Evolutionary conservation across 805 yeast species (phyloP), one percentile per base, ranked within the genome.

Genomic region (Starmerella bombi): DNA sequence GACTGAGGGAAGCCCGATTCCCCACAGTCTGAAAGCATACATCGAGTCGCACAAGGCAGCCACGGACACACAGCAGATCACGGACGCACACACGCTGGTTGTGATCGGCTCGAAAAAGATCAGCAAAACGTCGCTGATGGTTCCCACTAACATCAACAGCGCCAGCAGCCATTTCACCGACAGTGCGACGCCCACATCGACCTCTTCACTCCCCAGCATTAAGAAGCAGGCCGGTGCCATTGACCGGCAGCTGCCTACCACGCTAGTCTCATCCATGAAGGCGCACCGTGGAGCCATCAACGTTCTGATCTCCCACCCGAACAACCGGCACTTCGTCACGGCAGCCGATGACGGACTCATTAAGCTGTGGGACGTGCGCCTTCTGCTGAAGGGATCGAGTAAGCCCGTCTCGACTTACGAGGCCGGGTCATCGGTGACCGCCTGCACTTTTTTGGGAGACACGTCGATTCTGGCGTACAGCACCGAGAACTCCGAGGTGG

Each of bases 331-430:
- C 48, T 75, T 88, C 47, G 62, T 84, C 2, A 76, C 91, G 2
- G 94, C 85, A 2, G 82, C 91, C 6, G 80, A 76, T 36, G 69
- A 70, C 22, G 94, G 96, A 0, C 54, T 62, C 1, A 52, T 91
- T 30, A 78, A 74, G 48, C 59, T 88, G 0, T 91, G 96, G 96
- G 93, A 83, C 53, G 59, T 77, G 1, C 52, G 62, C 8, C 72
- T 75, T 43, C 60, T 86, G 28, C 83, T 77, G 38, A 70, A 70
- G 40, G 80, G 78, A 31, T 71, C 75, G 3, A 42, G 53, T 10
- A 42, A 50, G 15, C 53, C 55, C 3, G 32, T 43, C 7, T 33
- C 31, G 3, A 27, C 42, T 1, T 35, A 37, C 32, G 46, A 38
- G 14, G 36, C 77, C 35, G 69, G 69, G 0, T 63, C 74, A 0